Base-by-base conservation (phyloP, 75 land plant genomes). In the Sequoiadendron giganteum region DNA sequence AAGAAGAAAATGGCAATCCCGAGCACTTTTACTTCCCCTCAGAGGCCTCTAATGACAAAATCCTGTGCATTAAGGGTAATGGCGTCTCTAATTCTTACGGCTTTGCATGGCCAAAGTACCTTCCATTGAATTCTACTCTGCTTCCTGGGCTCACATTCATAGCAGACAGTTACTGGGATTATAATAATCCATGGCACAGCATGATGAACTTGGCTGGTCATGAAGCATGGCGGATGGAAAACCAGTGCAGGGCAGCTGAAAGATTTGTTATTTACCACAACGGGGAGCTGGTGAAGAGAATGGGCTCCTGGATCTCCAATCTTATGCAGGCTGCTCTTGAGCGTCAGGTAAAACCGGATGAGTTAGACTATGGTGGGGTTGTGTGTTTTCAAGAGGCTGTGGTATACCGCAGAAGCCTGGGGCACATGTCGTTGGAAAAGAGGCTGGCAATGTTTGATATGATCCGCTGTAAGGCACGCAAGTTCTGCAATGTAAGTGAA, bases 121-220 rank as follows among this genome's bases (percentile, higher is more conserved):
- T 95, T 0, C 99, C 96, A 0, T 42, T 2, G 2, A 89, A 90
- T 10, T 88, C 95, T 7, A 89, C 70, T 39, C 86, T 93, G 32
- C 79, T 93, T 72, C 87, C 78, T 3, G 98, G 97, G 18, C 65
- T 93, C 13, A 94, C 95, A n/a, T 92, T 95, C 83, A 83, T 98
- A 3, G 91, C 95, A 0, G 94, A 95, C 83, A 94, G 92, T 55
- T 92, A 93, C 88, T 98, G 92, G 86, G 92, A 92, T 78, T 98
- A 95, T 86, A 68, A 80, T 30, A 98, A 98, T 83, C 89, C 94
- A 2, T 98, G 96, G 97, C 99, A 98, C 86, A 89, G 94, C 42
- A 82, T 96, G 86, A 88, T 90, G 2, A 92, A 94, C 5, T 36
- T 94, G 43, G 47, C 88, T 8, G 92, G 90, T 7, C 94, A 95